Conservation (phyloP, 2,329 filamentous ascomycete species). For the Epichloe coenophiala region DNA sequence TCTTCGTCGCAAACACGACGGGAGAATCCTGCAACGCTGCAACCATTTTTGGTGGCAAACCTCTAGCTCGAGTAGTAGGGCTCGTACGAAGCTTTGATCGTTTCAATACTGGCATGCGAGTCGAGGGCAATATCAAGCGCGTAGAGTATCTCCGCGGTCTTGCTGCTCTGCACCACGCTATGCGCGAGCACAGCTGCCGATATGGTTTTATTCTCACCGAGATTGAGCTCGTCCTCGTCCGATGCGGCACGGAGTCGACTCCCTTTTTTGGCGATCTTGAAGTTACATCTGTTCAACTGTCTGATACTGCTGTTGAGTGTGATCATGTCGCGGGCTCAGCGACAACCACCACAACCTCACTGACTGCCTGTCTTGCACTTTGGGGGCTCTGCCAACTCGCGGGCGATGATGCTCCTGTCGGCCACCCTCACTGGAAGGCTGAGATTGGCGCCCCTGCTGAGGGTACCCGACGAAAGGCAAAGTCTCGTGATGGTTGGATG, state of each 20-base stretch:
- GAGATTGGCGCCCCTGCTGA: conserved; percentile 67
- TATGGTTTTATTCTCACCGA: conserved; percentile 96
- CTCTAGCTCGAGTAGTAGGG: conserved; percentile 52
- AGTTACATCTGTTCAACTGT: conserved; percentile 48
- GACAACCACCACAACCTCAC: conserved; percentile 26
- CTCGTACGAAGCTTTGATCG: conserved; percentile 86
- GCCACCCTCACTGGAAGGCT: conserved; percentile 50
- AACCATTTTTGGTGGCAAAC: conserved; percentile 35
- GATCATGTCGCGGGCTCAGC: conserved; percentile 23
- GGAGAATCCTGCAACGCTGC: conserved; percentile 43
- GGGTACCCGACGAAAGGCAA: conserved; percentile 54
- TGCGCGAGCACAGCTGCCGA: conserved; percentile 85
- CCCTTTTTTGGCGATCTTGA: conserved; percentile 77
- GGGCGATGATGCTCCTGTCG: conserved; percentile 37
- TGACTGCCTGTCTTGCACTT: conserved; percentile 61
- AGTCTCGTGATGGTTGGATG: conserved; percentile 63
- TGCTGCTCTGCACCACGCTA: conserved; percentile 73
- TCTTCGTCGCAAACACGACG: conserved; percentile 52
- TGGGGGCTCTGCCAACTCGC: conserved; percentile 68
- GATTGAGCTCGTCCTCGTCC: conserved; percentile 84
- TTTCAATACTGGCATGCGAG: conserved; percentile 91
- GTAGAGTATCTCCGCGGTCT: conserved; percentile 83
- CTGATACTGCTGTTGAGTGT: conserved; percentile 21
- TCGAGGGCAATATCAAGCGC: conserved; percentile 69
- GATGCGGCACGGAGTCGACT: conserved; percentile 56